These are phyloP conservation scores for Colletotrichum sp. DNA, from an alignment of 2,329 filamentous ascomycete species.

Conservation along the genomic window DNA sequence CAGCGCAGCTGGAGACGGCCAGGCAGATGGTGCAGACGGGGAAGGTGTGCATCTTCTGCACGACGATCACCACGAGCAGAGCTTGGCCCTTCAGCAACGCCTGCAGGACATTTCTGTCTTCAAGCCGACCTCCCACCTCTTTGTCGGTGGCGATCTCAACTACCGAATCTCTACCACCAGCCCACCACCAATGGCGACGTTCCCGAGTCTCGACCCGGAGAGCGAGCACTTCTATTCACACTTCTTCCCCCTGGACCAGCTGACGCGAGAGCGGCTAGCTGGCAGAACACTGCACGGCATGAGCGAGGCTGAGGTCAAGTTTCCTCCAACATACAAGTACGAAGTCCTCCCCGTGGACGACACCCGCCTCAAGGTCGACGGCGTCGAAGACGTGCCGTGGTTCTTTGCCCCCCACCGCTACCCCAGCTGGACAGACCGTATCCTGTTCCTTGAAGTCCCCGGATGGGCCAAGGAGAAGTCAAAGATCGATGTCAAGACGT, in stretches of 20 bases:
- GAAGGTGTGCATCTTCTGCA: slow-evolving; percentile 34
- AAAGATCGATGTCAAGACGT: slow-evolving; percentile 62
- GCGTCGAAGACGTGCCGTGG: slow-evolving; percentile 55
- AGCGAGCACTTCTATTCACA: slow-evolving; percentile 66
- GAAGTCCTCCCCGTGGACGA: slow-evolving; percentile 45
- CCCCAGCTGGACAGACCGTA: slow-evolving; percentile 92
- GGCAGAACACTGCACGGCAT: slow-evolving; percentile 80
- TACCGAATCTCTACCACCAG: slow-evolving; percentile 80
- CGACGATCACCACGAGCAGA: slow-evolving; percentile 37
- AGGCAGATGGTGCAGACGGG: slow-evolving; percentile 29
- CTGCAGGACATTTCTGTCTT: slow-evolving; percentile 72
- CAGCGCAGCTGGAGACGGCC: slow-evolving; percentile 8
- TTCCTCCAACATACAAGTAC: slow-evolving; percentile 96
- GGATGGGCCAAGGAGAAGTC: slow-evolving; percentile 48
- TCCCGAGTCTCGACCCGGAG: slow-evolving; percentile 63
- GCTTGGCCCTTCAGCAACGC: slow-evolving; percentile 42
- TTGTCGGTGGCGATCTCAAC: slow-evolving; percentile 92
- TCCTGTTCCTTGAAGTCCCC: slow-evolving; percentile 75
- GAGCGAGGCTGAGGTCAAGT: slow-evolving; percentile 73
- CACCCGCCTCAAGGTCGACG: slow-evolving; percentile 22
- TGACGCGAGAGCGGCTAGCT: slow-evolving; percentile 72
- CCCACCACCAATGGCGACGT: slow-evolving; percentile 66
- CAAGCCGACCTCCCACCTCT: slow-evolving; percentile 75
- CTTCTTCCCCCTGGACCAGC: slow-evolving; percentile 79
- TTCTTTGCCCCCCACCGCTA: slow-evolving; percentile 82